These are phyloP conservation scores for Sporothrix variecibatus DNA, from an alignment of 2,329 filamentous ascomycete species.

Conservation along the genomic window DNA sequence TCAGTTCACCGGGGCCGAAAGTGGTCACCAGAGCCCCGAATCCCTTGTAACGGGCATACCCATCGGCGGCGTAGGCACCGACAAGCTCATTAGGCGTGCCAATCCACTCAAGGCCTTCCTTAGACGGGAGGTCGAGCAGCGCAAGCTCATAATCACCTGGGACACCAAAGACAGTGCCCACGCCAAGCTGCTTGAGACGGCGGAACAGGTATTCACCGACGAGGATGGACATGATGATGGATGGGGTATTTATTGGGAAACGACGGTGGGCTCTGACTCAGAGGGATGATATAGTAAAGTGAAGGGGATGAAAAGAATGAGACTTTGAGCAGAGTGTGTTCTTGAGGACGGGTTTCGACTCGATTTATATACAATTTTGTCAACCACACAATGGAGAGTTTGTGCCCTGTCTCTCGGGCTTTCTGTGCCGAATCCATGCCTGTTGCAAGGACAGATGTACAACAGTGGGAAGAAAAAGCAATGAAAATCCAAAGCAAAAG, in stretches of 20 bases:
- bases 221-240: background rate
- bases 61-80: slow-evolving; percentile 77
- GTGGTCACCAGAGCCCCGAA: slow-evolving; percentile 72
- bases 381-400: too few species aligned
- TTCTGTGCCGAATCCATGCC: too few species aligned
- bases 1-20: slow-evolving; percentile 75
- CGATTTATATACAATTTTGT: too few species aligned
- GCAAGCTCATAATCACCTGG: slow-evolving; percentile 74
- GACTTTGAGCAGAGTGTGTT: too few species aligned
- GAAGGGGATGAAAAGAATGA: background rate
- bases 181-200: slow-evolving; percentile 63
- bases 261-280: background rate
- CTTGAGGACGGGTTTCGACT: too few species aligned
- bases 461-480: too few species aligned
- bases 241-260: background rate
- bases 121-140: slow-evolving; percentile 65
- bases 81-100: slow-evolving; percentile 74
- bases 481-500: too few species aligned
- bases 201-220: slow-evolving; percentile 62
- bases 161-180: slow-evolving; percentile 67
- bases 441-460: too few species aligned
- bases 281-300: background rate
- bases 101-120: slow-evolving; percentile 63
- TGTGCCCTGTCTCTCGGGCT: too few species aligned
- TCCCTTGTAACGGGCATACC: slow-evolving; percentile 72